A percentile compares a stretch with the other conserved stretches of the same genome.
These are phyloP conservation scores for Eucalyptus lansdowneana DNA, from an alignment of 345 rosid species.

Conservation along the genomic window DNA sequence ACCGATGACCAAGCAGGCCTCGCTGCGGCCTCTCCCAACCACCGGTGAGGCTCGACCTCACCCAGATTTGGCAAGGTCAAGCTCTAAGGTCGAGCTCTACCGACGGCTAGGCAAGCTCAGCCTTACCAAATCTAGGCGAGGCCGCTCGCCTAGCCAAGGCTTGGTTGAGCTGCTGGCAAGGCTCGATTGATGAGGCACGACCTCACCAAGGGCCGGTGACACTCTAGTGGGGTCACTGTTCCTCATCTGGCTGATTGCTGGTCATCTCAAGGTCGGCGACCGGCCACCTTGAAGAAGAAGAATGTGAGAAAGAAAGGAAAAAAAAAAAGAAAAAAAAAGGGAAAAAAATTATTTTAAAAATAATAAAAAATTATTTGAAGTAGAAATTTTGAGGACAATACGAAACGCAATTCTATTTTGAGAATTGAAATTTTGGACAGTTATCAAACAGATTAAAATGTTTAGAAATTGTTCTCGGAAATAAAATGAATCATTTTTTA, in stretches of 20 bases:
- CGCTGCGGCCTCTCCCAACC: rapidly evolving
- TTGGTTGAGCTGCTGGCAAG: rapidly evolving
- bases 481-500: rapidly evolving
- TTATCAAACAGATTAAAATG: rapidly evolving
- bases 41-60: rapidly evolving
- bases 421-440: too few relatives aligned
- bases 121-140: rapidly evolving
- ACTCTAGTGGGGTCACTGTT: rapidly evolving
- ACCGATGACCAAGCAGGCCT: rapidly evolving
- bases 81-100: too few relatives aligned
- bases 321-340: rapidly evolving
- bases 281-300: too few relatives aligned
- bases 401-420: rapidly evolving
- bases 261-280: rapidly evolving
- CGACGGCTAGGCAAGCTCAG: rapidly evolving
- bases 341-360: too few relatives aligned
- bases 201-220: rapidly evolving
- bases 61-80: rapidly evolving
- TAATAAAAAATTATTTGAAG: too few relatives aligned
- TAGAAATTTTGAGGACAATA: rapidly evolving
- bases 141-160: rapidly evolving
- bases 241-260: rapidly evolving
- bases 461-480: rapidly evolving
- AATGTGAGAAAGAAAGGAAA: too few relatives aligned
- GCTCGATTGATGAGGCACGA: rapidly evolving